Base-by-base conservation (phyloP, 257 asterid genomes). In the Solanum sejunctum region DNA sequence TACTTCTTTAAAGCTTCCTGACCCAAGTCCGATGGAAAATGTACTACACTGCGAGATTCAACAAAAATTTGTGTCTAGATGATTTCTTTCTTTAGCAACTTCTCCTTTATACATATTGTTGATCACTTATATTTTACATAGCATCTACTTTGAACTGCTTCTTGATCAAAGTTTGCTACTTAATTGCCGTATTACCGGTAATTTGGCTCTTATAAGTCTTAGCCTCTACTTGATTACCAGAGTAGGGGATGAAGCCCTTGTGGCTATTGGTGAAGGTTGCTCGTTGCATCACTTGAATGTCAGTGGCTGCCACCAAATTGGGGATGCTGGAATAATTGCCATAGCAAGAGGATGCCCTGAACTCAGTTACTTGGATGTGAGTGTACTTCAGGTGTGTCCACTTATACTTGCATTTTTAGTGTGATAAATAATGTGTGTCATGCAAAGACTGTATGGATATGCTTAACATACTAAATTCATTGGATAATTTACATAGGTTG, bases 311-410 rank as follows among this genome's bases (percentile, higher is more conserved):
- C 92, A 92, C 84, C 91, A 92, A 85, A 92, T 96, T 61, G 93
- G 98, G 54, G 95, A 96, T 92, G 93, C 89, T 88, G 99, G 99
- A 86, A 91, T 96, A 71, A 87, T 89, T 79, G 98, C 99, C 73
- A 86, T 94, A 86, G 98, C 97, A 56, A 90, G 92, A 89, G 98
- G 98, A 73, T 91, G 95, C 89, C 98, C 98, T 75, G 91, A 88
- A 86, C 97, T 96, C 84, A 90, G 85, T 85, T 92, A 88, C 87
- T 90, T 96, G 88, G 99, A 96, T 86, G 92, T 92, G 17, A 96
- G 98, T 80, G 96, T 96, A 67, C 96, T 96, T 83, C 97, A 93
- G 99, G 99, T 95, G 75, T 16, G 87, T n/a, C 57, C 55, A 64
- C 63, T 85, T 84, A 80, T 41, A 54, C 23, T 87, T 86, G 81